Evolutionary conservation across 768 basidiomycete species (phyloP), one percentile per base, ranked within the genome.

Genomic region (Panaeolus cyanescens): DNA sequence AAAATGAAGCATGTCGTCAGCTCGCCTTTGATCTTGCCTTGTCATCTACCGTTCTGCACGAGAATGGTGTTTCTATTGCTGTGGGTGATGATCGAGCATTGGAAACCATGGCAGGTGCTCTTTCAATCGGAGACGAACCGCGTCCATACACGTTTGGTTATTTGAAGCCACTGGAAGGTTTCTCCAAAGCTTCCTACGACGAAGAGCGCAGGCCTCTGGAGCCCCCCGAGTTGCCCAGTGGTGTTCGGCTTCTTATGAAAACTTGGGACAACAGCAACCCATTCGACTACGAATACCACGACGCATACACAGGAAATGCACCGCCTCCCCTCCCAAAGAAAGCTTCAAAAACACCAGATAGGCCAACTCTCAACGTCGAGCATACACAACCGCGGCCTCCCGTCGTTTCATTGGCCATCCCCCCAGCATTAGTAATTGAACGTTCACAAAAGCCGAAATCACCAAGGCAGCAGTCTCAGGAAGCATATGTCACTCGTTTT

Each of bases 251-350:
- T 20, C 77, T 93, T 37, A 71, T 93, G 59, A 80, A 82, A 59
- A 88, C 90, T 40, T 93, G 92, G 92, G 79, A 84, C 55, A 62
- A 84, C 22, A 85, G 88, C 12, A 76, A 86, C 70, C 83, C 85
- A 3, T 71, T 76, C 2, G 68, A 79, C 5, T 88, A 85, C 64
- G 65, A 68, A 2, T 90, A 85, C 66, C 70, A 63, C 9, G 87
- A 91, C 64, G 83, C 84, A 1, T 91, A 89, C 67, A 77, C 10
- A 12, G 45, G 4, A 3, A 13, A 15, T 28, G 6, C 45, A 30
- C 3, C 8, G 10, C 15, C 45, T 3, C 22, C 19, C 15, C 25
- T 4, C 25, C 7, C 15, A 28, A 50, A 50, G 45, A 50, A 50
- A 15, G 4, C 45, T 28, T 50, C 45, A 8, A 25, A 28, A 50